Evolutionary conservation across 2,329 filamentous ascomycete species (phyloP).

Genomic region (Sclerotinia sclerotiorum): DNA sequence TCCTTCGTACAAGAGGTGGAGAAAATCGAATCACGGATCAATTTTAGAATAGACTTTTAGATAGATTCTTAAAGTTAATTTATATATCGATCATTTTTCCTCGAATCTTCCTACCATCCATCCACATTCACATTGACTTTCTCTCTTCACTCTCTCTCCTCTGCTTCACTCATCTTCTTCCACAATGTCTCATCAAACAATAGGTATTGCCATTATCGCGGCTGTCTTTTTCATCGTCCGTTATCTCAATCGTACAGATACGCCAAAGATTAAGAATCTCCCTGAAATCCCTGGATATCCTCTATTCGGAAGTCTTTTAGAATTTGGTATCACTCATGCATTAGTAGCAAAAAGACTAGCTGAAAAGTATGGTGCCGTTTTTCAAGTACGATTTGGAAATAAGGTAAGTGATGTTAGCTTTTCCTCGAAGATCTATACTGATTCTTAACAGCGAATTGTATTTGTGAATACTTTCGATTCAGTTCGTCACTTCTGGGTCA

Average conservation of each 20-base stretch:
- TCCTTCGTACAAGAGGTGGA: neutral
- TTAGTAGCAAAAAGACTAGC: conserved; percentile 25
- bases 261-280: conserved; percentile 25
- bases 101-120: neutral
- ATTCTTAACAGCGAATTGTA: conserved; percentile 58
- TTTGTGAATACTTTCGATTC: conserved; percentile 78
- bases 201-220: conserved; percentile 20
- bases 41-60: neutral
- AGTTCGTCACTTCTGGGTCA: conserved; percentile 73
- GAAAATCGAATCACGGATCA: neutral
- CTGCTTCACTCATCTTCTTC: neutral
- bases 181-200: conserved; percentile 23
- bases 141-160: neutral
- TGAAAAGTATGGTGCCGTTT: conserved; percentile 26
- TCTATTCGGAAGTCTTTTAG: conserved; percentile 26
- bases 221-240: conserved; percentile 13
- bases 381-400: conserved; percentile 28
- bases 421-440: conserved; percentile 48
- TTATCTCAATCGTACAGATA: conserved; percentile 27
- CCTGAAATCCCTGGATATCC: conserved; percentile 27
- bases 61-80: neutral
- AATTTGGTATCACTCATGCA: conserved; percentile 27
- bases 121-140: neutral
- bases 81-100: neutral
- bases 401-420: conserved; percentile 45